Evolutionary conservation across 306 rosid species (phyloP).

Genomic region (Ammopiptanthus mongolicus): DNA sequence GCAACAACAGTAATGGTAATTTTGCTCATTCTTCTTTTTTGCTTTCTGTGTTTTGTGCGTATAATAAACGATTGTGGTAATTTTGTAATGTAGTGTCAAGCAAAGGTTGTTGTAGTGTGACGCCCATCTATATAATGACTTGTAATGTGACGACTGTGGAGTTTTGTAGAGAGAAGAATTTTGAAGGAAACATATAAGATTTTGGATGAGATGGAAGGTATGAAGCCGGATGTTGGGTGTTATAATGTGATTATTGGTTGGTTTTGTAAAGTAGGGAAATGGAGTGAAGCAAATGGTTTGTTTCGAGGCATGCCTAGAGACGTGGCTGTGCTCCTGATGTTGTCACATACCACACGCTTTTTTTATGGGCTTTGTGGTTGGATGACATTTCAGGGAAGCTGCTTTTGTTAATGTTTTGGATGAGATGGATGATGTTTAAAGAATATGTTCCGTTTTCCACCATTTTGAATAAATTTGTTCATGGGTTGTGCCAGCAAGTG

Average conservation of each 20-base stretch:
- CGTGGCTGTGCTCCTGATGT: slow-evolving; percentile 47
- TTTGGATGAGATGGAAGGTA: slow-evolving; percentile 60
- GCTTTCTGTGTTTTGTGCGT: background rate
- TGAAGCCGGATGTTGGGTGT: slow-evolving; percentile 52
- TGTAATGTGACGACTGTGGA: slow-evolving; percentile 68
- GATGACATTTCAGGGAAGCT: slow-evolving; percentile 54
- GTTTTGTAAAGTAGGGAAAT: slow-evolving; percentile 53
- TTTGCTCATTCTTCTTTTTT: background rate
- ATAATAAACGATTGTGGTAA: too few relatives aligned
- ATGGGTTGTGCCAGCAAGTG: slow-evolving; percentile 37
- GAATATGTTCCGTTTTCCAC: slow-evolving; percentile 36
- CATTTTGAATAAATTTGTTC: slow-evolving; percentile 36
- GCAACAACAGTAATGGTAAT: slow-evolving; percentile 58
- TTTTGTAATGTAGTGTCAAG: too few relatives aligned
- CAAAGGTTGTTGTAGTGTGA: too few relatives aligned
- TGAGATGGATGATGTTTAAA: slow-evolving; percentile 75
- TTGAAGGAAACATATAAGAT: slow-evolving; percentile 38
- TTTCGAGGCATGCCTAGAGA: slow-evolving; percentile 69
- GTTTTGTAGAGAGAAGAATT: slow-evolving; percentile 52
- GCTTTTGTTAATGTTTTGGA: slow-evolving; percentile 49
- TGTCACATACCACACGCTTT: slow-evolving; percentile 53
- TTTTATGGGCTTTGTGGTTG: slow-evolving; percentile 52
- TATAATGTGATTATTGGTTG: slow-evolving; percentile 58
- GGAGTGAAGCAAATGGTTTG: slow-evolving; percentile 62
- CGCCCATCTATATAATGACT: too few relatives aligned